These are phyloP conservation scores for Gyromitra esculenta DNA, from an alignment of 2,329 filamentous ascomycete genomes.

Conservation along the genomic window DNA sequence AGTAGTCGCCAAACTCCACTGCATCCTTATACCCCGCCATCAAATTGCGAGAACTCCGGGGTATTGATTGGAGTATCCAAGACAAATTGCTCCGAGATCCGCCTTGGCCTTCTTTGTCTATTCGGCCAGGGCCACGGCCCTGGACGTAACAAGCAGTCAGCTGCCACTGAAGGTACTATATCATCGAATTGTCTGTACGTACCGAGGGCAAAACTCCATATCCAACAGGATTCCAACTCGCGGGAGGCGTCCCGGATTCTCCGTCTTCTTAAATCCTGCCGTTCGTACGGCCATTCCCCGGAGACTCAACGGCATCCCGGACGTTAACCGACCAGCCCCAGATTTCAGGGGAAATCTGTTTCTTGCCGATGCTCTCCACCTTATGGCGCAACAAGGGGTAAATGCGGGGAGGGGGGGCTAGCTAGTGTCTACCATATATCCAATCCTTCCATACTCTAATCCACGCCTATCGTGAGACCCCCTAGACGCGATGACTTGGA, in stretches of 20 bases:
- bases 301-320: slow-evolving; percentile 34
- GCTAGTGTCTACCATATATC: background rate
- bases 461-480: background rate
- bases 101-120: slow-evolving; percentile 2
- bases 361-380: background rate
- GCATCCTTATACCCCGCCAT: slow-evolving; percentile 21
- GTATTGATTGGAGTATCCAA: background rate
- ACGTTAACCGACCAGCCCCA: background rate
- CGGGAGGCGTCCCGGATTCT: slow-evolving; percentile 32
- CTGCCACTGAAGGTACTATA: slow-evolving; percentile 12
- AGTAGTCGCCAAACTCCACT: slow-evolving; percentile 10
- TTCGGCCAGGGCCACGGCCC: background rate
- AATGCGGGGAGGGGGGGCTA: background rate
- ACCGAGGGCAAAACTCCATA: background rate
- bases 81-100: slow-evolving; percentile 8
- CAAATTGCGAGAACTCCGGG: slow-evolving; percentile 6
- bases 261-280: slow-evolving; percentile 3
- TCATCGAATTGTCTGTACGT: background rate
- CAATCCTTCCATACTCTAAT: slow-evolving; percentile 10
- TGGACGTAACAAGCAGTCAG: background rate
- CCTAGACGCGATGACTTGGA: background rate
- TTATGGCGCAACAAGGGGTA: slow-evolving; percentile 19
- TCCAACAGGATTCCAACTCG: background rate
- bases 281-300: slow-evolving; percentile 2
- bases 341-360: background rate